Percentiles rank a stretch among this genome's conserved stretches.
Conservation (phyloP, 352 stramenopile genomes). For the Phytophthora tentaculata region DNA sequence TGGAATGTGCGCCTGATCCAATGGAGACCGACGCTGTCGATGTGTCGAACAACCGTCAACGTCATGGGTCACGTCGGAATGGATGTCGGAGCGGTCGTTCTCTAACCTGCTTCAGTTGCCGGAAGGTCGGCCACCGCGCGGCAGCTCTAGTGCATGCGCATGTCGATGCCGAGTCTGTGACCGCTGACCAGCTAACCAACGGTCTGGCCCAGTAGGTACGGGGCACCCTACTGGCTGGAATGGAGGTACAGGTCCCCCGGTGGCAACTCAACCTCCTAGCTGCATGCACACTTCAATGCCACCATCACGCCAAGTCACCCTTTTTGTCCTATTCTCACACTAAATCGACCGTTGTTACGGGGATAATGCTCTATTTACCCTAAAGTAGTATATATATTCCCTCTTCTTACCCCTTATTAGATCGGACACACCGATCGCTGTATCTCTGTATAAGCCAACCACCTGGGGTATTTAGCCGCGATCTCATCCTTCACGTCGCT, state of each 20-base stretch:
- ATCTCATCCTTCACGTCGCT: conserved; percentile 6
- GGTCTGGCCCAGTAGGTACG: neutral
- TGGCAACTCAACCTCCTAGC: conserved; percentile 5
- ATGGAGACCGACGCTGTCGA: conserved; percentile 1
- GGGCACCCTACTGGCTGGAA: conserved; percentile 14
- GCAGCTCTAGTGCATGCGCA: neutral
- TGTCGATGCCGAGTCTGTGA: neutral
- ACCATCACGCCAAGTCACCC: conserved; percentile 10
- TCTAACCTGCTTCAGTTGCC: neutral
- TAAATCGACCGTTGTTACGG: too few relatives aligned
- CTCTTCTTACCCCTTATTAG: too few relatives aligned
- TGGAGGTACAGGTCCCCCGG: neutral
- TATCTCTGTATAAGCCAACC: too few relatives aligned
- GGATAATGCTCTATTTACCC: too few relatives aligned
- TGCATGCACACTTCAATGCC: conserved; percentile 1
- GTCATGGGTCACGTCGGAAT: too few relatives aligned
- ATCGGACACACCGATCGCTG: too few relatives aligned
- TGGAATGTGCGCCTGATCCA: neutral
- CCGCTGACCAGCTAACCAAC: neutral
- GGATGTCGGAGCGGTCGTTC: neutral
- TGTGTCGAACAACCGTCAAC: too few relatives aligned
- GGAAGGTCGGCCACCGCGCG: neutral
- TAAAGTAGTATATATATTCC: too few relatives aligned
- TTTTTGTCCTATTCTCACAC: too few relatives aligned
- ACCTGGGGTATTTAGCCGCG: too few relatives aligned